Conservation (phyloP, 345 rosid species). For the Aethionema arabicum region DNA sequence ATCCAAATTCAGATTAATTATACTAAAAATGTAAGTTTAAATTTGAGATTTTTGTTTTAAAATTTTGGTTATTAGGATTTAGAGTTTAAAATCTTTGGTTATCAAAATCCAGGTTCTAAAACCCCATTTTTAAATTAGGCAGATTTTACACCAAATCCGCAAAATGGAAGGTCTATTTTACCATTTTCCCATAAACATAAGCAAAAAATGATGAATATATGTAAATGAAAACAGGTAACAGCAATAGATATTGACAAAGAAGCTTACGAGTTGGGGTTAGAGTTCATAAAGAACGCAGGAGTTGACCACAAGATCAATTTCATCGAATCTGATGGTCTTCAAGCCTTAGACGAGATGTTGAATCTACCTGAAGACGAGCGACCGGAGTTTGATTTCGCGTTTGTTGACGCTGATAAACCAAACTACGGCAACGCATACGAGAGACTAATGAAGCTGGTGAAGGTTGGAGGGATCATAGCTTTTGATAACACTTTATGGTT, state of each 20-base stretch:
- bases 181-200: background rate
- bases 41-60: no score
- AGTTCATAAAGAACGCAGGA: conserved; percentile 49
- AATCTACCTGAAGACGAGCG: conserved; percentile 31
- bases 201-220: background rate
- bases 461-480: conserved; percentile 45
- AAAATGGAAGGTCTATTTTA: no score
- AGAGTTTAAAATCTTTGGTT: no score
- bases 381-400: conserved; percentile 44
- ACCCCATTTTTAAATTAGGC: no score
- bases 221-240: conserved; percentile 37
- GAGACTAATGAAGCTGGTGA: conserved; percentile 43
- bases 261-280: conserved; percentile 54
- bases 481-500: conserved; percentile 50
- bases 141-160: no score
- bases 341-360: conserved; percentile 42
- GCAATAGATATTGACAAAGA: conserved; percentile 48
- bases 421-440: conserved; percentile 38
- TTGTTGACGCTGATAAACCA: conserved; percentile 50
- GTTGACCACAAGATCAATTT: conserved; percentile 55
- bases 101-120: no score
- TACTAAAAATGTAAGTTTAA: no score
- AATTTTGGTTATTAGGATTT: no score
- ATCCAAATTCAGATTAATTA: no score
- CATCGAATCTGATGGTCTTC: conserved; percentile 43